Conservation (phyloP, 2,329 filamentous ascomycete genomes). For the Xylaria sp. region DNA sequence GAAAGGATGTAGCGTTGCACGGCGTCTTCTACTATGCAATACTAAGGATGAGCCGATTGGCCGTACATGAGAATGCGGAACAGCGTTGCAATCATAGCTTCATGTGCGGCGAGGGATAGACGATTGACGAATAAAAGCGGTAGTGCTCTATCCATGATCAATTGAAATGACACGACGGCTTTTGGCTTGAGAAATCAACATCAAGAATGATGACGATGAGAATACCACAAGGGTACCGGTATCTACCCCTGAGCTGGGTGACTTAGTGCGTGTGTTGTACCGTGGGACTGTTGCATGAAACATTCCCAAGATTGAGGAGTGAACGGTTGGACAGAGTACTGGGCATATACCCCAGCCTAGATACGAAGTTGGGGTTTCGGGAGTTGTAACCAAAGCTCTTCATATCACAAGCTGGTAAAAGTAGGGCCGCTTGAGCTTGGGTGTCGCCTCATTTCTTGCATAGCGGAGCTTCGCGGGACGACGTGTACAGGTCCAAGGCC, state of each 20-base stretch:
- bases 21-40: constrained; percentile 36
- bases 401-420: background rate
- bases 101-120: constrained; percentile 25
- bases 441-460: constrained; percentile 26
- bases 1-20: constrained; percentile 36
- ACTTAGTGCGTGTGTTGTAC: constrained; percentile 7
- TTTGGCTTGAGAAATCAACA: constrained; percentile 16
- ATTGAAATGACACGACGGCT: constrained; percentile 31
- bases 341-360: background rate
- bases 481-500: constrained; percentile 37
- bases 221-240: constrained; percentile 11
- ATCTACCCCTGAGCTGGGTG: constrained; percentile 18
- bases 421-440: constrained; percentile 1
- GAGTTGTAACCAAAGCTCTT: constrained; percentile 10
- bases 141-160: constrained; percentile 34
- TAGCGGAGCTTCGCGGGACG: constrained; percentile 26
- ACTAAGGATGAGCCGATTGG: constrained; percentile 37
- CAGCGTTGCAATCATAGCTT: constrained; percentile 38
- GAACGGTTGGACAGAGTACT: background rate
- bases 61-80: constrained; percentile 25
- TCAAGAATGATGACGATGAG: constrained; percentile 2
- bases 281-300: constrained; percentile 26
- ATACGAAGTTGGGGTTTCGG: background rate
- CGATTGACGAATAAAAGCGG: constrained; percentile 19
- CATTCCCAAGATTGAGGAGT: constrained; percentile 7